Evolutionary conservation across 306 rosid genomes (phyloP).

Genomic region (Lathyrus tuberosus): DNA sequence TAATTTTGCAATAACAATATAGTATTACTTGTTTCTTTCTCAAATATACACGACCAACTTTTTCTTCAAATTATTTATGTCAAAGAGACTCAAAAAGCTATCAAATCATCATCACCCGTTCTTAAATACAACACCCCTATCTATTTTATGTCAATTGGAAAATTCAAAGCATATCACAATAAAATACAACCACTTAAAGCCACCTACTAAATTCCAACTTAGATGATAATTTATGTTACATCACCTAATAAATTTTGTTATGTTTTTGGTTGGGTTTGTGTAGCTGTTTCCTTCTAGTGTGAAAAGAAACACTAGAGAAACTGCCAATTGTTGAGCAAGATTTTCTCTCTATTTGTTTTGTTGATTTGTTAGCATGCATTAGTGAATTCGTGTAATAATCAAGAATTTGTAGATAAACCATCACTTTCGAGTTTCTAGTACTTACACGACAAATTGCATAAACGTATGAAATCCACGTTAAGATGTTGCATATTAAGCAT

Average conservation of each 20-base stretch:
- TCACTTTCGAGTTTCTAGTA: constrained; percentile 3
- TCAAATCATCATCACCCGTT: constrained; percentile 25
- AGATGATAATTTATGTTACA: not conserved
- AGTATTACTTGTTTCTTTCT: not conserved
- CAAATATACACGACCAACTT: not conserved
- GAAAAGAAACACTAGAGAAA: constrained; percentile 32
- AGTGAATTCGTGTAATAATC: constrained; percentile 29
- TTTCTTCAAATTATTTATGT: constrained; percentile 18
- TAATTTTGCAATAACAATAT: not conserved
- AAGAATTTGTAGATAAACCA: constrained; percentile 9
- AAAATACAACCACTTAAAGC: constrained; percentile 43
- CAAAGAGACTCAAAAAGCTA: constrained; percentile 31
- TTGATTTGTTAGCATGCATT: constrained; percentile 40
- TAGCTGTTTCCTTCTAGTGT: constrained; percentile 27
- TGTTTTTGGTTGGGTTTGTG: constrained; percentile 27
- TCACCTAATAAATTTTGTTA: not conserved
- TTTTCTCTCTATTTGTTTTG: constrained; percentile 36
- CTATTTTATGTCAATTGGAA: constrained; percentile 34
- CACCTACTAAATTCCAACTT: constrained; percentile 26
- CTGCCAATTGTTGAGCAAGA: constrained; percentile 31
- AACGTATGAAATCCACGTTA: constrained; percentile 23
- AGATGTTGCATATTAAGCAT: constrained; percentile 28
- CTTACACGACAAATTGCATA: not conserved
- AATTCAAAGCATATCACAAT: constrained; percentile 26
- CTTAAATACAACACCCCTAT: constrained; percentile 32